Evolutionary conservation across 2,329 filamentous ascomycete species (phyloP).

Genomic region (Pseudogymnoascus sp.): DNA sequence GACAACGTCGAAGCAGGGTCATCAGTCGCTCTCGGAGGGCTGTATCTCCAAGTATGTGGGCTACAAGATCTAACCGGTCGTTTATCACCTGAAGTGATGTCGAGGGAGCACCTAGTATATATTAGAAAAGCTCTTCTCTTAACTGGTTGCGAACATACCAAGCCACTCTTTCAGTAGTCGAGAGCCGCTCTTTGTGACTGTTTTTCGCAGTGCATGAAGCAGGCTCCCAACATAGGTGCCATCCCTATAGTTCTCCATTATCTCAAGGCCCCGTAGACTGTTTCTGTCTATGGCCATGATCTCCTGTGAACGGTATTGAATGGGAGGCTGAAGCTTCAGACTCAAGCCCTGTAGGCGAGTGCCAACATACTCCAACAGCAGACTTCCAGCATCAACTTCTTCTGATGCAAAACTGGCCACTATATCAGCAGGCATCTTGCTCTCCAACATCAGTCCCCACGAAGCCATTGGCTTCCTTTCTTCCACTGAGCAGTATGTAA

Average conservation of each 20-base stretch:
- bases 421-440: slow-evolving; percentile 51
- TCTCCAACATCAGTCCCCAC: slow-evolving; percentile 75
- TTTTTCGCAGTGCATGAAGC: slow-evolving; percentile 80
- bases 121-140: slow-evolving; percentile 16
- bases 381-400: slow-evolving; percentile 71
- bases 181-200: slow-evolving; percentile 85
- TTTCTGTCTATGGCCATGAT: slow-evolving; percentile 90
- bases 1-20: slow-evolving; percentile 63
- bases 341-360: slow-evolving; percentile 69
- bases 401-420: slow-evolving; percentile 53
- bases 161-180: slow-evolving; percentile 78
- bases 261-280: slow-evolving; percentile 81
- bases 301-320: slow-evolving; percentile 65
- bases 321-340: slow-evolving; percentile 77
- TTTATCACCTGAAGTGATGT: slow-evolving; percentile 78
- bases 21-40: slow-evolving; percentile 65
- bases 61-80: slow-evolving; percentile 72
- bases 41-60: slow-evolving; percentile 60
- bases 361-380: slow-evolving; percentile 79
- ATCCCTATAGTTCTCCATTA: slow-evolving; percentile 79
- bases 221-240: slow-evolving; percentile 74
- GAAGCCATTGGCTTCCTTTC: slow-evolving; percentile 34
- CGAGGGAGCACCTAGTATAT: slow-evolving; percentile 62
- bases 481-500: slow-evolving; percentile 60
- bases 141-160: slow-evolving; percentile 39